Evolutionary conservation across 2,329 filamentous ascomycete species (phyloP), one percentile per base, ranked within the genome.

Genomic region (Neofusicoccum sp.): DNA sequence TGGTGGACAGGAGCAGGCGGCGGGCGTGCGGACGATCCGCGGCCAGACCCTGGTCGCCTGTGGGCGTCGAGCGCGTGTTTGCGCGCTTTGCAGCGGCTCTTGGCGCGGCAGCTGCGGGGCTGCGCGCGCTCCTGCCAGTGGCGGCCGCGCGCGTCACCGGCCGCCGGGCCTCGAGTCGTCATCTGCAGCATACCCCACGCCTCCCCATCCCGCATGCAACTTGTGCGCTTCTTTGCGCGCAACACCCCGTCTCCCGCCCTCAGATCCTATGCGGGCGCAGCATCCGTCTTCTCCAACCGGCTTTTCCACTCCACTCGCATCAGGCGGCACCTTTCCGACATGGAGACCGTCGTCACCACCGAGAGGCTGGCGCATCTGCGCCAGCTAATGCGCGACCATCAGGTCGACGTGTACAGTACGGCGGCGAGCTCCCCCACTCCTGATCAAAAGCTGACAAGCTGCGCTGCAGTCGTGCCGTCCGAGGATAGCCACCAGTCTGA

Each of bases 401-500:
- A 91, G 66, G 83, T 99, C 66, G 92, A 98, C 76, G 83, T 98
- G 63, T 99, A 99, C 80, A 89, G 93, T 97, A 87, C 43, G 43
- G 5, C 31, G 48, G 4, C 33, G 11, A 20, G 47, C 30, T 9
- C 28, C 16, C 28, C 24, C 38, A 51, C 43, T 40, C 53, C 34
- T 16, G 48, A 75, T 80, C 44, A 24, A 6, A 53, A 63, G 64
- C 64, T 65, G 65, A 69, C 78, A 82, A 67, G 80, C 70, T 67
- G 67, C 67, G 6, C 51, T 57, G 44, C 73, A 98, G 93, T 99
- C 71, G 85, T 98, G 6, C 95, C 95, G 0, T 97, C 93, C 34
- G 95, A 98, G 84, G 95, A 99, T 75, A 93, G 91, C 72, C 95
- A 99, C 75, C 91, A 93, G 67, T 98, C 93, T 67, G 95, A 99